phyloP scores from a whole-genome alignment of 2,329 filamentous ascomycete genomes.

The Parascedosporium putredinis region DNA sequence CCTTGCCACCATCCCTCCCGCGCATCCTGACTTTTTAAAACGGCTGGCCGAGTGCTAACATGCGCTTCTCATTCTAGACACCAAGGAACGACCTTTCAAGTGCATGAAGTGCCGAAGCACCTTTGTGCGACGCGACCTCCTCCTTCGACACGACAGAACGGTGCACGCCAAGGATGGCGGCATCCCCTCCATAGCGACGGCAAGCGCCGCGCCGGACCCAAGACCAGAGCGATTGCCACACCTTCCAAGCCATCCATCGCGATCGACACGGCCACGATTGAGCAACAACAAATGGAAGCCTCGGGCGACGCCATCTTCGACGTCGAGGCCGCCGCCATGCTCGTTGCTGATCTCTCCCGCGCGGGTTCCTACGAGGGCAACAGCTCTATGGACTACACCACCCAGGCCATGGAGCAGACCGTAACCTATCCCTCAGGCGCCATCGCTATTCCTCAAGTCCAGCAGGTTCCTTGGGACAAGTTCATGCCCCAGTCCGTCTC shows the following conservation, averaged over 20 bases:
- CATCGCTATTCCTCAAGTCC: slow-evolving; percentile 58
- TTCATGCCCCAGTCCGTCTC: slow-evolving; percentile 63
- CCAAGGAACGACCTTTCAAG: slow-evolving; percentile 97
- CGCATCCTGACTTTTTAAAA: neutral
- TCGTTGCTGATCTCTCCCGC: slow-evolving; percentile 92
- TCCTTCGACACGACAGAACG: slow-evolving; percentile 93
- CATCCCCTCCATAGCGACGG: slow-evolving; percentile 83
- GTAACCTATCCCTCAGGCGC: slow-evolving; percentile 68
- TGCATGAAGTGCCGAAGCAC: slow-evolving; percentile 97
- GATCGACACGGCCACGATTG: slow-evolving; percentile 75
- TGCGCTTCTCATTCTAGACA: slow-evolving; percentile 49
- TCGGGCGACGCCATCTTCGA: slow-evolving; percentile 87
- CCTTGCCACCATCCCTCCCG: neutral
- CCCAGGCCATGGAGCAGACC: slow-evolving; percentile 65
- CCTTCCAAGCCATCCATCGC: slow-evolving; percentile 69
- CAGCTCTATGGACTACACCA: slow-evolving; percentile 60
- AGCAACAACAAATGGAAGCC: slow-evolving; percentile 69
- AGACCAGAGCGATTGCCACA: slow-evolving; percentile 48
- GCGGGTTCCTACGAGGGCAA: slow-evolving; percentile 45
- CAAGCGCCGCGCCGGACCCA: slow-evolving; percentile 69
- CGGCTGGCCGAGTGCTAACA: slow-evolving; percentile 8
- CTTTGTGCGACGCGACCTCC: slow-evolving; percentile 91
- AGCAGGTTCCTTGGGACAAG: slow-evolving; percentile 85
- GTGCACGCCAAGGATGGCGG: slow-evolving; percentile 98
- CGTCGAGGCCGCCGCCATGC: slow-evolving; percentile 94